A percentile compares a stretch with the other conserved stretches of the same genome.
Evolutionary conservation across 2,329 filamentous ascomycete species (phyloP).

Genomic region (Trichoderma brevicompactum): DNA sequence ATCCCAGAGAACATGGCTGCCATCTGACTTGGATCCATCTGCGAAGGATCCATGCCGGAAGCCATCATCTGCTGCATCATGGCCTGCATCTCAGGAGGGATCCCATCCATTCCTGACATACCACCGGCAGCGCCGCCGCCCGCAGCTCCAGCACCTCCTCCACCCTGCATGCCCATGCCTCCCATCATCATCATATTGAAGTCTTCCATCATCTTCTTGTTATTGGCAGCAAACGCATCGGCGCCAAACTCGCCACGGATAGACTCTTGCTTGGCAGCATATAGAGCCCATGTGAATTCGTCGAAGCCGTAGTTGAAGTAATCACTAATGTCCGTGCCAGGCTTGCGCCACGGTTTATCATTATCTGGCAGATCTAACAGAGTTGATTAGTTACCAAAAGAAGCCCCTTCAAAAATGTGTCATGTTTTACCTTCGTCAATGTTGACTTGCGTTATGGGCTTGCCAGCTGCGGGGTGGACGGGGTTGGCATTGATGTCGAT

Average conservation of each 20-base stretch:
- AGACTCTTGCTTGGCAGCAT: slow-evolving; percentile 84
- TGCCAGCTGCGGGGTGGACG: slow-evolving; percentile 76
- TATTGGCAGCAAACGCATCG: slow-evolving; percentile 63
- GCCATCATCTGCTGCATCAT: slow-evolving; percentile 75
- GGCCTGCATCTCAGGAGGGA: slow-evolving; percentile 67
- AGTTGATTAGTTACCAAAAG: slow-evolving; percentile 23
- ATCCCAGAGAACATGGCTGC: slow-evolving; percentile 64
- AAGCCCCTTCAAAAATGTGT: slow-evolving; percentile 10
- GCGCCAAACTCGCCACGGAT: slow-evolving; percentile 77
- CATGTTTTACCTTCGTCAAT: slow-evolving; percentile 68
- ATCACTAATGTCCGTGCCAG: slow-evolving; percentile 91
- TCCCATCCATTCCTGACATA: slow-evolving; percentile 65
- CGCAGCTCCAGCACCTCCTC: slow-evolving; percentile 39
- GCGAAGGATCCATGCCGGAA: slow-evolving; percentile 65
- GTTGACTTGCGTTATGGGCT: slow-evolving; percentile 76
- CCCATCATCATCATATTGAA: slow-evolving; percentile 72
- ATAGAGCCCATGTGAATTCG: slow-evolving; percentile 96
- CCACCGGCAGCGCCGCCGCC: slow-evolving; percentile 41
- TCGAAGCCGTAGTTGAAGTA: slow-evolving; percentile 99
- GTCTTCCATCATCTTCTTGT: slow-evolving; percentile 80
- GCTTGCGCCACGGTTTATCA: slow-evolving; percentile 93
- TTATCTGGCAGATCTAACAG: slow-evolving; percentile 69
- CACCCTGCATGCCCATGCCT: slow-evolving; percentile 51
- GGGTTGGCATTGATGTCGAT: slow-evolving; percentile 86
- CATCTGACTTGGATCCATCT: slow-evolving; percentile 66